Evolutionary conservation across 1,284 basidiomycete genomes (phyloP).

Genomic region (Apiotrichum veenhuisii): DNA sequence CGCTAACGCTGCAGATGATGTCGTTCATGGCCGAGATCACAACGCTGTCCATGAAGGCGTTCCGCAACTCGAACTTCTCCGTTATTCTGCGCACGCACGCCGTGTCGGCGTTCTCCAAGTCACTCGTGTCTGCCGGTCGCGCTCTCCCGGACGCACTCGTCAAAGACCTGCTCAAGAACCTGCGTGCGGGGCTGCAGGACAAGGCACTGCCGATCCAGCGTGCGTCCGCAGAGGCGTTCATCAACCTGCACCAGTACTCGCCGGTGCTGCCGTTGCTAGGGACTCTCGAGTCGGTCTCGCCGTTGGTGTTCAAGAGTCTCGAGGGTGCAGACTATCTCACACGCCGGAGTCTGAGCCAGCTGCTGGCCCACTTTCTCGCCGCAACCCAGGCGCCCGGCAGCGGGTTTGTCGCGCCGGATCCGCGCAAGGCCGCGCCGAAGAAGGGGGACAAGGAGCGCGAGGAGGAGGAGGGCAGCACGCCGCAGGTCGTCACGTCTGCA

Average conservation of each 20-base stretch:
- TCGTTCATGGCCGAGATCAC: conserved; percentile 85
- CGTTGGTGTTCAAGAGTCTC: conserved; percentile 67
- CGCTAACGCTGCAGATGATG: conserved; percentile 65
- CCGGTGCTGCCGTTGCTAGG: conserved; percentile 31
- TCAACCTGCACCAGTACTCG: conserved; percentile 35
- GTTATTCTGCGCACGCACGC: conserved; percentile 81
- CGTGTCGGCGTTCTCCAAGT: conserved; percentile 69
- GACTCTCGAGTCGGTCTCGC: conserved; percentile 49
- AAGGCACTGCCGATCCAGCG: conserved; percentile 83
- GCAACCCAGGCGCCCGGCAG: conserved; percentile 74
- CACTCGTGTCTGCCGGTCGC: conserved; percentile 70
- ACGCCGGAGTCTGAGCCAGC: conserved; percentile 68
- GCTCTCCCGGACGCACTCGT: conserved; percentile 73
- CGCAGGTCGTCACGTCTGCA: conserved; percentile 52
- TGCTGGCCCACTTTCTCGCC: conserved; percentile 79
- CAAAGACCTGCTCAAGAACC: conserved; percentile 82
- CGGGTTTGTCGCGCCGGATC: conserved; percentile 52
- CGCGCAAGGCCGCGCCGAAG: conserved; percentile 58
- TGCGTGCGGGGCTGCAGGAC: conserved; percentile 71
- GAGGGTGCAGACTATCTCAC: conserved; percentile 82
- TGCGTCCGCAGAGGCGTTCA: conserved; percentile 62
- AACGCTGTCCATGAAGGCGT: conserved; percentile 61
- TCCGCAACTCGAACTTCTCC: conserved; percentile 64
- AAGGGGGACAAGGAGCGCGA: conserved; percentile 57
- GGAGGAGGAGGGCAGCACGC: conserved; percentile 59